Conservation (phyloP, 306 rosid species). For the Senna siamea region DNA sequence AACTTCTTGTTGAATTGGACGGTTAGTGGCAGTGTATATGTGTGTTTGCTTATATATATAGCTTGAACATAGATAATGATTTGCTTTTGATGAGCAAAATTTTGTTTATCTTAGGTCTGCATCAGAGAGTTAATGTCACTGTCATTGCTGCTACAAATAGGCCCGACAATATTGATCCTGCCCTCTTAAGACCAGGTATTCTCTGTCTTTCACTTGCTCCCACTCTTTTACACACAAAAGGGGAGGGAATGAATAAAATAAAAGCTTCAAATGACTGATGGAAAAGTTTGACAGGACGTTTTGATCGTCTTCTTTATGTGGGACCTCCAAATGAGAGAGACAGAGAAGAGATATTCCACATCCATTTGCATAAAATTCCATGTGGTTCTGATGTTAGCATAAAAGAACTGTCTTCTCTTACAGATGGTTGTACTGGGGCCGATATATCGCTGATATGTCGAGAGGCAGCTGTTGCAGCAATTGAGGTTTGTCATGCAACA, state of each 20-base stretch:
- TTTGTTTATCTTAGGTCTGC: constrained; percentile 69
- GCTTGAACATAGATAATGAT: constrained; percentile 7
- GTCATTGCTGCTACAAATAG: constrained; percentile 95
- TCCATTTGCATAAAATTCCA: constrained; percentile 79
- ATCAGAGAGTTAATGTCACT: constrained; percentile 78
- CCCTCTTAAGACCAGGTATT: constrained; percentile 89
- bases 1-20: constrained; percentile 89
- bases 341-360: constrained; percentile 78
- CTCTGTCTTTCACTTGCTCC: constrained; percentile 8
- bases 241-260: constrained; percentile 15
- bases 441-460: constrained; percentile 83
- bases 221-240: constrained; percentile 6
- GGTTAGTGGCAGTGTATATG: constrained; percentile 58
- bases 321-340: constrained; percentile 86
- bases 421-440: constrained; percentile 85
- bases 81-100: constrained; percentile 31
- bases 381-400: constrained; percentile 67
- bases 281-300: constrained; percentile 66
- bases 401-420: constrained; percentile 61
- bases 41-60: neutral
- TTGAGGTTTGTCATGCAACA: constrained; percentile 69
- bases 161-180: constrained; percentile 91
- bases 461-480: constrained; percentile 79
- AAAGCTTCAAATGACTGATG: constrained; percentile 27
- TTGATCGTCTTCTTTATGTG: constrained; percentile 84